Conservation (phyloP, 805 yeast genomes). For the Starmera caribaea region DNA sequence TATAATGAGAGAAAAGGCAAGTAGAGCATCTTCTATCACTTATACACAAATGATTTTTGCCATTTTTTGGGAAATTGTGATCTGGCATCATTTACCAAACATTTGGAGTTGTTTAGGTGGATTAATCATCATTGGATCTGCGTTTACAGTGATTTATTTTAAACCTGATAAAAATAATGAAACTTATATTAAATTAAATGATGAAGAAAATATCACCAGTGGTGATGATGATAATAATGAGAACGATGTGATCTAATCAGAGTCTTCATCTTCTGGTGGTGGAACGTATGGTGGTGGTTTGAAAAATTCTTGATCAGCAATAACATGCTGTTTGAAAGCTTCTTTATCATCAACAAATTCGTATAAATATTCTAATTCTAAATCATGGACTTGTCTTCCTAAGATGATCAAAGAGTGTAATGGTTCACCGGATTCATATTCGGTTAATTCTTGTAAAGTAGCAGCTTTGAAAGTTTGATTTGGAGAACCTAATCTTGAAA, state of each 20-base stretch:
- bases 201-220: conserved; percentile 1
- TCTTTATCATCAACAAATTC: conserved; percentile 62
- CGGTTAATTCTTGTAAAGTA: conserved; percentile 64
- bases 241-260: not conserved
- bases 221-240: not conserved
- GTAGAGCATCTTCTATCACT: conserved; percentile 63
- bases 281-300: conserved; percentile 66
- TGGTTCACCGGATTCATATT: conserved; percentile 90
- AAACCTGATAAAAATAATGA: conserved; percentile 24
- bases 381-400: conserved; percentile 90
- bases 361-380: conserved; percentile 77
- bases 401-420: conserved; percentile 83
- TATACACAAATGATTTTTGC: conserved; percentile 78
- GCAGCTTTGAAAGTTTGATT: conserved; percentile 77
- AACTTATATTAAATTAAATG: conserved; percentile 9
- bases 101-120: conserved; percentile 63
- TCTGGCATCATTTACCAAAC: conserved; percentile 71
- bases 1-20: conserved; percentile 71
- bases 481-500: conserved; percentile 86
- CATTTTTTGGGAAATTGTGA: conserved; percentile 56
- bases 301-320: conserved; percentile 55
- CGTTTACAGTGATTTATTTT: conserved; percentile 45
- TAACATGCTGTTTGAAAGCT: conserved; percentile 33
- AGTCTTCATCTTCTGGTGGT: conserved; percentile 26
- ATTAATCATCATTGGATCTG: conserved; percentile 53